Percentiles rank a stretch among this genome's conserved stretches.
Evolutionary conservation across 371 early-diverging fungal species (phyloP).

Genomic region (Mortierella sp.): DNA sequence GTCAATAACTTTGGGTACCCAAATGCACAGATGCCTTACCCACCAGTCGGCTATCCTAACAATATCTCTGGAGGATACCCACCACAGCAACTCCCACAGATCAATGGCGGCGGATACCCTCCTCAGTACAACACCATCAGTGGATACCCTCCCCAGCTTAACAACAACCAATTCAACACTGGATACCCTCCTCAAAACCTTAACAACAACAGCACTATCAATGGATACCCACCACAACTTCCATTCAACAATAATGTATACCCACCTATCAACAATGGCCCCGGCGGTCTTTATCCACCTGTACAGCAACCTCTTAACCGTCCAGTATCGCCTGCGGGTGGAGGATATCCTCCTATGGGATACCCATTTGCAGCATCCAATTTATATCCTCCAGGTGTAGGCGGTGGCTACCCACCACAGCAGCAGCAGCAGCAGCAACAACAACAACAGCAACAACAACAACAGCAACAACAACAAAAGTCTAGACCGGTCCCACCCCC

Average conservation of each 20-base stretch:
- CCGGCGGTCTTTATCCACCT: slow-evolving; percentile 25
- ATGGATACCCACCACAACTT: slow-evolving; percentile 19
- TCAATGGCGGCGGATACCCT: slow-evolving; percentile 14
- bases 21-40: slow-evolving; percentile 5
- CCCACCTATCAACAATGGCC: slow-evolving; percentile 17
- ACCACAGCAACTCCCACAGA: slow-evolving; percentile 1
- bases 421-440: neutral
- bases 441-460: neutral
- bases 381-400: slow-evolving; percentile 17
- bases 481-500: neutral
- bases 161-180: slow-evolving; percentile 6
- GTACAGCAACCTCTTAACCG: neutral
- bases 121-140: slow-evolving; percentile 8
- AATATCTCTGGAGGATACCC: slow-evolving; percentile 13
- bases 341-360: slow-evolving; percentile 29
- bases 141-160: slow-evolving; percentile 16
- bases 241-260: slow-evolving; percentile 14
- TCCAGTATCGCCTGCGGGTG: slow-evolving; percentile 8
- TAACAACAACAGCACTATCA: neutral
- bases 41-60: slow-evolving; percentile 11
- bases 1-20: slow-evolving; percentile 16
- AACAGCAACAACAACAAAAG: neutral
- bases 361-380: slow-evolving; percentile 24
- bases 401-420: slow-evolving; percentile 13
- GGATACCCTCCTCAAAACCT: slow-evolving; percentile 26